Conservation (phyloP, 164 flowering plant species). For the Macadamia integrifolia region DNA sequence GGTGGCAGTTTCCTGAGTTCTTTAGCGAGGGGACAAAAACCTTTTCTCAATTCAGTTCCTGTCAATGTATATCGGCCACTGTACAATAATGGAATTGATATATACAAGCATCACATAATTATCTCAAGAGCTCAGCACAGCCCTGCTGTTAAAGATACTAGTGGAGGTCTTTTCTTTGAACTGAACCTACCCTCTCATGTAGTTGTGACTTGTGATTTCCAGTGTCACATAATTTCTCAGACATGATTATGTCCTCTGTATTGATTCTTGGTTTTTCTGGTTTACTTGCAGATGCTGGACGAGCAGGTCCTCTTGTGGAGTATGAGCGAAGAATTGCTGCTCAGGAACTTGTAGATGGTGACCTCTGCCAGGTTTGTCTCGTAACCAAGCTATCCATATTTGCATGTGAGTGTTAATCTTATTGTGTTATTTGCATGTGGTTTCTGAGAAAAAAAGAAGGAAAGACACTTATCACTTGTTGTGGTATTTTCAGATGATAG, state of each 20-base stretch:
- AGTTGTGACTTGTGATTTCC: neutral
- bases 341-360: constrained; percentile 88
- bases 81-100: constrained; percentile 15
- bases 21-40: constrained; percentile 7
- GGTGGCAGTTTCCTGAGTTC: constrained; percentile 11
- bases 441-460: too few relatives aligned
- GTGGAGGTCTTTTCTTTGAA: constrained; percentile 34
- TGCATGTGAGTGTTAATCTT: too few relatives aligned
- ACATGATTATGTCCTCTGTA: neutral
- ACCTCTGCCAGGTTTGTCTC: constrained; percentile 61
- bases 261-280: constrained; percentile 1
- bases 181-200: too few relatives aligned
- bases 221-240: constrained; percentile 1
- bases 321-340: constrained; percentile 76
- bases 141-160: constrained; percentile 34
- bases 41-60: constrained; percentile 8
- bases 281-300: constrained; percentile 28
- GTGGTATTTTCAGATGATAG: neutral
- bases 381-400: neutral
- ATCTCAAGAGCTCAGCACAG: constrained; percentile 41
- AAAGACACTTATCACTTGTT: neutral
- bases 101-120: constrained; percentile 19
- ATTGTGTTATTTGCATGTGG: too few relatives aligned
- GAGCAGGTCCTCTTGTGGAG: constrained; percentile 84
- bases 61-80: constrained; percentile 7